phyloP scores from a whole-genome alignment of 192 early-diverging fungal genomes.

The Coemansia sp. region DNA sequence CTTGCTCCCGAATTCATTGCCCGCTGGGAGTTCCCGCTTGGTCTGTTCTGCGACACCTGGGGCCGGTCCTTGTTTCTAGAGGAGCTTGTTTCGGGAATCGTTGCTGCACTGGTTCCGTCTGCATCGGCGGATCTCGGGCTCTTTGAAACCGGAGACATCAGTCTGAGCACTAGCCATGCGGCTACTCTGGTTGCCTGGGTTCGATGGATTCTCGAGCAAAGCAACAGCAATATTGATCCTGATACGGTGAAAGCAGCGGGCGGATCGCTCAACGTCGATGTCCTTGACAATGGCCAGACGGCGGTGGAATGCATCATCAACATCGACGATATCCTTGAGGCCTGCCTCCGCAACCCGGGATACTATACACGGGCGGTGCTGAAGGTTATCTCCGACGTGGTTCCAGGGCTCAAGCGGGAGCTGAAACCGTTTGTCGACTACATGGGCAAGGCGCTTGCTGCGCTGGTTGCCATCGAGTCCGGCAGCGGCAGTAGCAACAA shows the following conservation, averaged over 20 bases:
- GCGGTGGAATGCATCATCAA: conserved; percentile 9
- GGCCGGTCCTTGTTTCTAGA: conserved; percentile 39
- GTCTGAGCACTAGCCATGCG: conserved; percentile 52
- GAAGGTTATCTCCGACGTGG: conserved; percentile 28
- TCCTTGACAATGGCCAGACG: background rate
- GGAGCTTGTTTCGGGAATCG: conserved; percentile 36
- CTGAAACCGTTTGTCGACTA: conserved; percentile 52
- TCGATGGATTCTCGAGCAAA: conserved; percentile 48
- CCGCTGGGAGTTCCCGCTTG: conserved; percentile 51
- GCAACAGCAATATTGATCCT: conserved; percentile 10
- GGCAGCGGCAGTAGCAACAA: conserved; percentile 2
- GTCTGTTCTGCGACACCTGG: conserved; percentile 46
- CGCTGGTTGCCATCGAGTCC: conserved; percentile 36
- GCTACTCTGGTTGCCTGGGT: conserved; percentile 63
- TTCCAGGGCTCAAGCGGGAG: conserved; percentile 30
- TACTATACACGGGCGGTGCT: conserved; percentile 54
- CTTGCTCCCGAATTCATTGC: conserved; percentile 43
- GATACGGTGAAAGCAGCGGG: background rate
- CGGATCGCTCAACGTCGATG: background rate
- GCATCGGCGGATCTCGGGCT: conserved; percentile 24
- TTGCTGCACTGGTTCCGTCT: conserved; percentile 20
- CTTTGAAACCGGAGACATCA: conserved; percentile 25
- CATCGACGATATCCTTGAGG: conserved; percentile 61
- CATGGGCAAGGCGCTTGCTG: conserved; percentile 51
- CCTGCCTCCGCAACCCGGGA: conserved; percentile 61